Conservation (phyloP, 805 yeast species). For the Yarrowia osloensis region DNA sequence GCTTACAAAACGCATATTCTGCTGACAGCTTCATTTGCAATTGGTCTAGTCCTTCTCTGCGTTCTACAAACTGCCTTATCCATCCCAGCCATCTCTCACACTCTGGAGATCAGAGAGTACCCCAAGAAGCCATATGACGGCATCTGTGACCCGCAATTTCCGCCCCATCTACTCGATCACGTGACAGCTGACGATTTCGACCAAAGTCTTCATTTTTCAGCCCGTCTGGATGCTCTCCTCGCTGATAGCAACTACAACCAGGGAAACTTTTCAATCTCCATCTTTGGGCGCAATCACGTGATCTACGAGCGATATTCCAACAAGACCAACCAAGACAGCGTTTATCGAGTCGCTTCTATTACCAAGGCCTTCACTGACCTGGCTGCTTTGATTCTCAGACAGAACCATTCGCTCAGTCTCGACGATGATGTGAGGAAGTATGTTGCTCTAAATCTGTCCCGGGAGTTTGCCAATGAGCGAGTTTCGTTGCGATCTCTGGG, state of each 20-base stretch:
- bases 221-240: not conserved
- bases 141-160: slow-evolving; percentile 1
- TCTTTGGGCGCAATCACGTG: not conserved
- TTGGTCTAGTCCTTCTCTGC: not conserved
- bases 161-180: not conserved
- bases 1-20: not conserved
- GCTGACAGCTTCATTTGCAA: not conserved
- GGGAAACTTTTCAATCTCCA: slow-evolving; percentile 23
- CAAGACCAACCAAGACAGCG: not conserved
- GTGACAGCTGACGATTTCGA: not conserved
- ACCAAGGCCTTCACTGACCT: slow-evolving; percentile 17
- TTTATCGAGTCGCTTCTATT: slow-evolving; percentile 7
- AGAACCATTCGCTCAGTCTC: not conserved
- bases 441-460: not conserved
- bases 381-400: not conserved
- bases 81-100: not conserved
- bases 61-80: not conserved
- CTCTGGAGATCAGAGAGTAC: not conserved
- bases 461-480: not conserved
- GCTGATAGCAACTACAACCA: not conserved
- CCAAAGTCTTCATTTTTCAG: not conserved
- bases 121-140: not conserved
- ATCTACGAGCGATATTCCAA: slow-evolving; percentile 7
- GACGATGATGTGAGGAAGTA: slow-evolving; percentile 7
- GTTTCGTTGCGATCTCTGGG: slow-evolving; percentile 1